Conservation (phyloP, 2,329 filamentous ascomycete species). For the Aspergillus fumigatus region DNA sequence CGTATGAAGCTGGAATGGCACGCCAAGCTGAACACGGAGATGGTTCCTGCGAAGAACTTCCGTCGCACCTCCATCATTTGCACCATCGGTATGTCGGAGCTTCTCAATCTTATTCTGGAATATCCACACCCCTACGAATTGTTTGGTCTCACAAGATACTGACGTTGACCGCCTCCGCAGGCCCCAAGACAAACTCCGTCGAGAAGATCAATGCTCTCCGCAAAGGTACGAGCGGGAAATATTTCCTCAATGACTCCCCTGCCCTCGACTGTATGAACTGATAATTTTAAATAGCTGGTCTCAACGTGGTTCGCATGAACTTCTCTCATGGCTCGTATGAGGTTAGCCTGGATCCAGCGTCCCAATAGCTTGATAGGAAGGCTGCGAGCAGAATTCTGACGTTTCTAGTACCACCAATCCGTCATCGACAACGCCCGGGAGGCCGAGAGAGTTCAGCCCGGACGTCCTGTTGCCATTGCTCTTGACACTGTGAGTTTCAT, state of each 20-base stretch:
- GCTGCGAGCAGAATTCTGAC: conserved; percentile 7
- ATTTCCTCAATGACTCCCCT: not conserved
- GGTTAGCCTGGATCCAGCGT: conserved; percentile 30
- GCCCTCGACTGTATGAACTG: conserved; percentile 5
- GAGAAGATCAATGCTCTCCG: conserved; percentile 96
- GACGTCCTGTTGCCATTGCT: conserved; percentile 91
- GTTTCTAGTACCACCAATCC: conserved; percentile 79
- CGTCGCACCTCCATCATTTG: conserved; percentile 97
- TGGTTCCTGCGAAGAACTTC: conserved; percentile 80
- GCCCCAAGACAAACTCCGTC: conserved; percentile 97
- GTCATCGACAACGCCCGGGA: conserved; percentile 94
- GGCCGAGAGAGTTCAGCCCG: conserved; percentile 71
- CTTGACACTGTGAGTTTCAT: conserved; percentile 68
- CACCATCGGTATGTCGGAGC: conserved; percentile 70
- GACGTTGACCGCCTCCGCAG: conserved; percentile 32
- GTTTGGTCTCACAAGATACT: conserved; percentile 10
- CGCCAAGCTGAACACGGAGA: conserved; percentile 81
- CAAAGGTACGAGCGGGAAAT: conserved; percentile 44
- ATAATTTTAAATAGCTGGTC: conserved; percentile 56
- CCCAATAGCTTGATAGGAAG: not conserved
- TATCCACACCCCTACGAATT: not conserved
- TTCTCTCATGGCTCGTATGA: conserved; percentile 92
- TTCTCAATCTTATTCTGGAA: not conserved
- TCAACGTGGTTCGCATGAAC: conserved; percentile 99
- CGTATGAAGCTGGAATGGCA: conserved; percentile 69